These are phyloP conservation scores for Austroboletus olivaceoglutinosus DNA, from an alignment of 1,284 basidiomycete species.

Conservation along the genomic window DNA sequence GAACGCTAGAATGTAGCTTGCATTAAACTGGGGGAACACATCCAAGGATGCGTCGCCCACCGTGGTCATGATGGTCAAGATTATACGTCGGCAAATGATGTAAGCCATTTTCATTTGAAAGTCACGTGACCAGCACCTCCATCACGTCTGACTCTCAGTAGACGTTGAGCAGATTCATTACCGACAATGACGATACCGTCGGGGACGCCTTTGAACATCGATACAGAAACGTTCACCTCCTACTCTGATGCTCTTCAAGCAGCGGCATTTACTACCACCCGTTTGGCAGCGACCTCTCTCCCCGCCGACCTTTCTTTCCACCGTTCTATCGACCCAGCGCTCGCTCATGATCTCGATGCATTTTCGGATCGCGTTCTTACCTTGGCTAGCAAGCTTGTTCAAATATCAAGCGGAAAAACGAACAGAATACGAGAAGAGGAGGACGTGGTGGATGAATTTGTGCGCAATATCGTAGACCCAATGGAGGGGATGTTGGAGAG, in stretches of 20 bases:
- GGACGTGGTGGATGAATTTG: constrained; percentile 80
- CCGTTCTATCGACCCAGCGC: constrained; percentile 72
- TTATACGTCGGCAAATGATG: neutral
- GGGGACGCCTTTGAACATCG: constrained; percentile 4
- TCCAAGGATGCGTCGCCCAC: neutral
- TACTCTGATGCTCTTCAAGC: constrained; percentile 55
- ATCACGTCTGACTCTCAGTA: neutral
- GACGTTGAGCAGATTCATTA: neutral
- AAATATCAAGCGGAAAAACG: constrained; percentile 41
- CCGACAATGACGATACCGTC: constrained; percentile 16
- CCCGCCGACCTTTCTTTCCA: constrained; percentile 80
- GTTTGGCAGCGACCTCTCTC: constrained; percentile 50
- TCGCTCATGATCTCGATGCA: constrained; percentile 65
- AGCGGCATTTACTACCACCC: constrained; percentile 59
- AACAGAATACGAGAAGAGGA: constrained; percentile 66
- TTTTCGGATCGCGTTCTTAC: constrained; percentile 60
- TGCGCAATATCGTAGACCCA: constrained; percentile 72
- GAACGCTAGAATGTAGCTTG: constrained; percentile 61
- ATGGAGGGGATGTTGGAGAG: constrained; percentile 86
- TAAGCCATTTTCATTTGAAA: neutral
- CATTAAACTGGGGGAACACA: constrained; percentile 20
- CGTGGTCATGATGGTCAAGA: neutral
- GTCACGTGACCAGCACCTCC: constrained; percentile 8
- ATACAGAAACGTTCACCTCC: constrained; percentile 34
- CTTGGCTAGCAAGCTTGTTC: constrained; percentile 64